Evolutionary conservation across 305 asterid species (phyloP), one percentile per base, ranked within the genome.

Genomic region (Fraxinus greggii): DNA sequence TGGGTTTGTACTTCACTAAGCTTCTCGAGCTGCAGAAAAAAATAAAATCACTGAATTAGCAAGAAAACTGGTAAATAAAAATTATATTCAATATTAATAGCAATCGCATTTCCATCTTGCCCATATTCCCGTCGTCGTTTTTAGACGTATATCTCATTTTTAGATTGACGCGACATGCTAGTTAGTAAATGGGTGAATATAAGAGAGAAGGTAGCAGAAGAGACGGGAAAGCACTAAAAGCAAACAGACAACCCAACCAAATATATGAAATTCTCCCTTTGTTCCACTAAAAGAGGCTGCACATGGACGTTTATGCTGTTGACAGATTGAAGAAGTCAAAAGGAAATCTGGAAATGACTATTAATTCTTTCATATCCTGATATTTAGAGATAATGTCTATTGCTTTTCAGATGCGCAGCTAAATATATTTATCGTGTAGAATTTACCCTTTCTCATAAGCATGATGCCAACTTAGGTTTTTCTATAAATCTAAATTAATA

Each of bases 1-100:
- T 91, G 95, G 77, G 85, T 85, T 85, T 92, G 97, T 70, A 79
- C 86, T 87, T 91, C 95, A 83, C 98, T 91, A 77, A 95, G 95
- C 90, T 89, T 93, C 87, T 91, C 97, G 79, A 93, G 97, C 98
- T 92, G 92, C 80, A 86, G 76, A 76, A 54, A 76, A 38, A 33
- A 33, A 76, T 78, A 74, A 78, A 26, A 82, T 17, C 33, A 23
- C 79, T 32, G 35, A 6, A n/a, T 77, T 2, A 76, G 40, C 26
- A 78, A 78, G 76, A 32, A 79, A 79, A 51, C 65, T 21, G 33
- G 63, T 77, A 59, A 70, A 75, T 76, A 24, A 31, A 70, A 4
- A 59, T 59, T 59, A 59, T n/a, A 59, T 59, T n/a, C 28, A 21
- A 59, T 21, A 21, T n/a, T 59, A 59, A 59, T 59, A 59, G 69